Percentiles rank a stretch among this genome's conserved stretches.
Evolutionary conservation across 257 asterid genomes (phyloP).

Genomic region (Lycium ferocissimum): DNA sequence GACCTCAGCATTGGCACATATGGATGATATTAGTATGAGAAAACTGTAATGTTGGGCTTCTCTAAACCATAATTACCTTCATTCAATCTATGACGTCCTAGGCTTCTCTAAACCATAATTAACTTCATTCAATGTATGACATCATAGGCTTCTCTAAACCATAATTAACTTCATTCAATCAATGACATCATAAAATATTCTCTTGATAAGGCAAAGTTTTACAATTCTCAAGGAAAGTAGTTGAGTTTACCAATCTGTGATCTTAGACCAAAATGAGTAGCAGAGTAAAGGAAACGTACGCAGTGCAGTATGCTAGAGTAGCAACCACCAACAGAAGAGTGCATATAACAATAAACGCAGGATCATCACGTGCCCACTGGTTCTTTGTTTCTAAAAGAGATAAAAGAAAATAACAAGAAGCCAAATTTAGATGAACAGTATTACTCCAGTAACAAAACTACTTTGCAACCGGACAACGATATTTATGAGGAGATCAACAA

Average conservation of each 20-base stretch:
- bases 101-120: too few relatives aligned
- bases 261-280: conserved; percentile 20
- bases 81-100: too few relatives aligned
- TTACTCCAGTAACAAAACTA: not conserved
- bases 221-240: not conserved
- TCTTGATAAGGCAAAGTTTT: not conserved
- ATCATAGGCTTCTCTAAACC: too few relatives aligned
- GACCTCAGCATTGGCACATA: not conserved
- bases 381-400: conserved; percentile 89
- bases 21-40: not conserved
- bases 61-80: conserved; percentile 15
- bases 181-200: conserved; percentile 13
- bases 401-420: conserved; percentile 18
- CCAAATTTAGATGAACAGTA: conserved; percentile 14
- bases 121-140: not conserved
- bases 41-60: not conserved
- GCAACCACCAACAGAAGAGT: conserved; percentile 82
- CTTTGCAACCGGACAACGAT: not conserved
- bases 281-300: conserved; percentile 62
- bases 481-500: not conserved
- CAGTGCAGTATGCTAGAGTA: conserved; percentile 87
- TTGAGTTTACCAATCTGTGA: conserved; percentile 22
- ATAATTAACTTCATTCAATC: too few relatives aligned
- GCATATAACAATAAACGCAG: conserved; percentile 94
- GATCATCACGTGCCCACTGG: conserved; percentile 99